phyloP scores from a whole-genome alignment of 768 basidiomycete species.

The Crucibulum laeve region DNA sequence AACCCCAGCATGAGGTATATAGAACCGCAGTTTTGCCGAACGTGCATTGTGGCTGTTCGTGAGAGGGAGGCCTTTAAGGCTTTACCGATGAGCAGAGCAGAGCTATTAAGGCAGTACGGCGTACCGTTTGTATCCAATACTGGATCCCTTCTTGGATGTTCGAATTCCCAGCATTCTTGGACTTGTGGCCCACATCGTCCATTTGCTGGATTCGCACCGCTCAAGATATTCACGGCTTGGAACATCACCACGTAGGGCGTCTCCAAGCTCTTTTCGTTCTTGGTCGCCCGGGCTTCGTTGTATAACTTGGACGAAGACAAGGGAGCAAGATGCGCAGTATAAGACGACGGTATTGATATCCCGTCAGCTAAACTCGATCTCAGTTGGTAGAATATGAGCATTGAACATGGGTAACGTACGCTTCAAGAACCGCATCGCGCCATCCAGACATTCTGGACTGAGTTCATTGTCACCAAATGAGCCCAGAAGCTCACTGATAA shows the following conservation, averaged over 20 bases:
- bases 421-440: slow-evolving; percentile 90
- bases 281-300: slow-evolving; percentile 69
- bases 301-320: slow-evolving; percentile 91
- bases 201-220: slow-evolving; percentile 60
- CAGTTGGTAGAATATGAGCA: not conserved
- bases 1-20: slow-evolving; percentile 91
- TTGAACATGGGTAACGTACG: slow-evolving; percentile 39
- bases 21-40: slow-evolving; percentile 80
- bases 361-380: slow-evolving; percentile 60
- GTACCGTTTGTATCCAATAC: slow-evolving; percentile 70
- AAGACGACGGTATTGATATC: slow-evolving; percentile 94
- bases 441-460: slow-evolving; percentile 96
- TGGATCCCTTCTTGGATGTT: slow-evolving; percentile 83
- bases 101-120: slow-evolving; percentile 9
- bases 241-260: slow-evolving; percentile 99
- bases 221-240: slow-evolving; percentile 86
- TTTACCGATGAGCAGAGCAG: slow-evolving; percentile 2
- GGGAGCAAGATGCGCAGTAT: slow-evolving; percentile 92
- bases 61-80: slow-evolving; percentile 67
- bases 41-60: slow-evolving; percentile 98
- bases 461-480: slow-evolving; percentile 99
- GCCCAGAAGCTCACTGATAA: slow-evolving; percentile 93
- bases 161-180: slow-evolving; percentile 98
- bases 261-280: slow-evolving; percentile 72
- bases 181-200: slow-evolving; percentile 76